Evolutionary conservation across 176 grass and related monocot species (phyloP).

Genomic region (Avena atlantica): DNA sequence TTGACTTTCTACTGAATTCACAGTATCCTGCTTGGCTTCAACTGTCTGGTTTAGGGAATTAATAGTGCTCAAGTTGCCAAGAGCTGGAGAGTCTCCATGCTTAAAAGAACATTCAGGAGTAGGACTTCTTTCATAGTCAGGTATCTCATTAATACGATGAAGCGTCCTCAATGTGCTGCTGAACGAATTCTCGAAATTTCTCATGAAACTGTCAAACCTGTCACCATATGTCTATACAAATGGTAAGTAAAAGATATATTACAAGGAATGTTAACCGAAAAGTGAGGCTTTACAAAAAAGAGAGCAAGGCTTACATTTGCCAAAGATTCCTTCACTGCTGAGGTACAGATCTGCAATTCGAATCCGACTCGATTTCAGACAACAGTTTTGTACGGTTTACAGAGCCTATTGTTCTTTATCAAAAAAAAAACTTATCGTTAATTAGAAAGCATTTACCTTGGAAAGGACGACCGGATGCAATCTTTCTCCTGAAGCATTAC

Average conservation of each 20-base stretch:
- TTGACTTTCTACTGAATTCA: slow-evolving; percentile 42
- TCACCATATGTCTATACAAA: slow-evolving; percentile 83
- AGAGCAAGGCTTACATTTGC: slow-evolving; percentile 70
- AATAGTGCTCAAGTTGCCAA: slow-evolving; percentile 37
- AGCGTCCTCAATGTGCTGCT: slow-evolving; percentile 90
- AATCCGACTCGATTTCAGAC: neutral
- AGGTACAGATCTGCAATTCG: slow-evolving; percentile 78
- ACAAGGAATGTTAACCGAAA: neutral
- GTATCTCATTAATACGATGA: slow-evolving; percentile 66
- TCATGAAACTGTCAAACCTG: slow-evolving; percentile 75
- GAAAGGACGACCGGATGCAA: slow-evolving; percentile 59
- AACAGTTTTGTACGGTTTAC: slow-evolving; percentile 1
- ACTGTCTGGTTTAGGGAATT: slow-evolving; percentile 26
- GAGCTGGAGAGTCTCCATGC: slow-evolving; percentile 35
- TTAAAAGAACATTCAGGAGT: slow-evolving; percentile 43
- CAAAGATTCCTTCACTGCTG: slow-evolving; percentile 87
- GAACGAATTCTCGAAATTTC: slow-evolving; percentile 97
- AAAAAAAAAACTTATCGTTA: too few species aligned
- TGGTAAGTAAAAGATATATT: slow-evolving; percentile 14
- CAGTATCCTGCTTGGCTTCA: slow-evolving; percentile 25
- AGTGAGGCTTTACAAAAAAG: slow-evolving; percentile 4
- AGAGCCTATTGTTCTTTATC: neutral
- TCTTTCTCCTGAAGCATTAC: slow-evolving; percentile 52
- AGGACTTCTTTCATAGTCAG: slow-evolving; percentile 40
- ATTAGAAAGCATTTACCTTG: slow-evolving; percentile 50